These are phyloP conservation scores for Eimeria sp. DNA, from an alignment of 169 alveolate species.

Conservation along the genomic window DNA sequence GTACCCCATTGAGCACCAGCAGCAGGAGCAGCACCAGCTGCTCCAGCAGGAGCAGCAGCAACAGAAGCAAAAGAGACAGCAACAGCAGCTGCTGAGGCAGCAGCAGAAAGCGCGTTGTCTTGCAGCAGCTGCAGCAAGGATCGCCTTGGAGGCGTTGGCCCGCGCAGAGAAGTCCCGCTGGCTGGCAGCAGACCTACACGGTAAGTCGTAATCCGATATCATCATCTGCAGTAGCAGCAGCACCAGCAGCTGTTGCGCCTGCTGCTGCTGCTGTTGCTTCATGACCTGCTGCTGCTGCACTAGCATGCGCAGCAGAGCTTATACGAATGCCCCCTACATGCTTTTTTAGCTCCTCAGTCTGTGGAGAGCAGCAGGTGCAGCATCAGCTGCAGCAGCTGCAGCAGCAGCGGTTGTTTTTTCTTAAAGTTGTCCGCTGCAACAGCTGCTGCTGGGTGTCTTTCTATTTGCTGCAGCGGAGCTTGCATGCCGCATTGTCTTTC, in stretches of 20 bases:
- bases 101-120: conserved; percentile 46
- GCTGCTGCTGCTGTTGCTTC: neutral
- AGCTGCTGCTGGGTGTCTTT: neutral
- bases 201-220: neutral
- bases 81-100: neutral
- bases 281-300: conserved; percentile 8
- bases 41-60: too few relatives aligned
- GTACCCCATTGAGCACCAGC: neutral
- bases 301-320: neutral
- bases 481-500: conserved; percentile 25
- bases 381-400: neutral
- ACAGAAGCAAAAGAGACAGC: too few relatives aligned
- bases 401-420: neutral
- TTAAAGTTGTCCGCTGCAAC: neutral
- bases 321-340: neutral
- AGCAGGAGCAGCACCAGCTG: neutral
- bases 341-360: neutral
- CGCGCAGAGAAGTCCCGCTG: conserved; percentile 52
- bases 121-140: conserved; percentile 27
- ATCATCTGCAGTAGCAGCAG: too few relatives aligned
- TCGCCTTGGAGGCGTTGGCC: conserved; percentile 29
- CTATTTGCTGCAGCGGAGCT: neutral
- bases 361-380: conserved; percentile 8
- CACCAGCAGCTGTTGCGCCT: too few relatives aligned
- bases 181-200: conserved; percentile 47